phyloP scores from a whole-genome alignment of 139 green algal genomes.

The Marvania coccoides region DNA sequence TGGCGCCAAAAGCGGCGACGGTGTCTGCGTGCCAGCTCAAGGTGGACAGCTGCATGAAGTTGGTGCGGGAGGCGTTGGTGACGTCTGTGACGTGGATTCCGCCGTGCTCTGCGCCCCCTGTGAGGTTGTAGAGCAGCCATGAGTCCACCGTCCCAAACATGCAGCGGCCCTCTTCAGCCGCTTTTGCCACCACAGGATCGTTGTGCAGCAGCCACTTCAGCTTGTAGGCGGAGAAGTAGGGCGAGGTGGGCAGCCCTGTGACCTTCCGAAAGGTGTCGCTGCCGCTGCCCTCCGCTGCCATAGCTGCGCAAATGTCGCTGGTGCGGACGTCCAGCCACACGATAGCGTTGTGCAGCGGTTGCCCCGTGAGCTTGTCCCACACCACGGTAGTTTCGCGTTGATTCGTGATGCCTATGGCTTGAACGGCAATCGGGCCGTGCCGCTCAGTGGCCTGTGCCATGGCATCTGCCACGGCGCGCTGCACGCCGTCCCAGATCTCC shows the following conservation, averaged over 20 bases:
- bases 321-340: conserved; percentile 94
- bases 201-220: conserved; percentile 89
- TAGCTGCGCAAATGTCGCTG: conserved; percentile 29
- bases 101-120: conserved; percentile 56
- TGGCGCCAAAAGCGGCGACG: conserved; percentile 57
- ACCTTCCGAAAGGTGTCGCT: conserved; percentile 29
- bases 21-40: conserved; percentile 67
- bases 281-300: conserved; percentile 25
- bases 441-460: conserved; percentile 30
- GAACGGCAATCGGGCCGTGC: conserved; percentile 23
- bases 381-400: conserved; percentile 88
- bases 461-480: conserved; percentile 51
- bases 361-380: conserved; percentile 72
- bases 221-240: conserved; percentile 96
- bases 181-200: conserved; percentile 53
- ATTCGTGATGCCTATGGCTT: conserved; percentile 86
- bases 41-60: conserved; percentile 82
- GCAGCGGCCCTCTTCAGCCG: conserved; percentile 23
- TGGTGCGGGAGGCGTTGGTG: conserved; percentile 85
- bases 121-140: conserved; percentile 95
- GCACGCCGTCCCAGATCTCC: conserved; percentile 63
- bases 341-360: conserved; percentile 87
- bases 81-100: conserved; percentile 85
- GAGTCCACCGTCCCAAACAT: conserved; percentile 90
- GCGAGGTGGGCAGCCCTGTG: conserved; percentile 87